phyloP scores from a whole-genome alignment of 129 eudicot species.

The Flaveria robusta region DNA sequence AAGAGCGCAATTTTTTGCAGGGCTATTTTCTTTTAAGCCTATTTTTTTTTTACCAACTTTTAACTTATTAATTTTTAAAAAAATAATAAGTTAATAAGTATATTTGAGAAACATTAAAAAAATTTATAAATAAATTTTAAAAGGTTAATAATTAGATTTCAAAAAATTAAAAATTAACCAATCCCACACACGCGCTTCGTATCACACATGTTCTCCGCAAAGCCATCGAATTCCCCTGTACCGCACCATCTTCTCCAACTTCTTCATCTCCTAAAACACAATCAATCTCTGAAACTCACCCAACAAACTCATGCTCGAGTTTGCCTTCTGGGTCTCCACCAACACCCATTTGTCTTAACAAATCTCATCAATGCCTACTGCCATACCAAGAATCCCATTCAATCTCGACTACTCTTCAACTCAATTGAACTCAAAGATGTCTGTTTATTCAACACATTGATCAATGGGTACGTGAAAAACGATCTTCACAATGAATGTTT shows the following conservation, averaged over 20 bases:
- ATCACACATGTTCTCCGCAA: slow-evolving; percentile 13
- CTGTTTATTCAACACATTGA: slow-evolving; percentile 51
- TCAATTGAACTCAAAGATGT: slow-evolving; percentile 41
- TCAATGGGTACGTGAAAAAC: slow-evolving; percentile 43
- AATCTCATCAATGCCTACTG: slow-evolving; percentile 55
- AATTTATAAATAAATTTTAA: too few species aligned
- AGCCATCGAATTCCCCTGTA: neutral
- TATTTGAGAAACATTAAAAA: too few species aligned
- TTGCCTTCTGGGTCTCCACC: slow-evolving; percentile 45
- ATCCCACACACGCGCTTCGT: too few species aligned
- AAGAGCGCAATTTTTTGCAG: too few species aligned
- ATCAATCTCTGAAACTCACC: slow-evolving; percentile 42
- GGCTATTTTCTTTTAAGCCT: too few species aligned
- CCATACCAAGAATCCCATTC: slow-evolving; percentile 26
- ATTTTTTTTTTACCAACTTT: too few species aligned
- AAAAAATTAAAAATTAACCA: too few species aligned
- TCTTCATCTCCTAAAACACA: slow-evolving; percentile 37
- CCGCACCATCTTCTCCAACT: slow-evolving; percentile 34
- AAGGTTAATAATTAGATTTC: too few species aligned
- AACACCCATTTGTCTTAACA: slow-evolving; percentile 46
- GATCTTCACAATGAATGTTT: slow-evolving; percentile 37
- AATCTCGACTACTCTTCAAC: slow-evolving; percentile 46
- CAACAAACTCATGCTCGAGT: slow-evolving; percentile 56
- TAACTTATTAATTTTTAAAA: too few species aligned
- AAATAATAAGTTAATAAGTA: too few species aligned